phyloP scores from a whole-genome alignment of 176 grass and related monocot genomes.

The Neostapfia colusana region DNA sequence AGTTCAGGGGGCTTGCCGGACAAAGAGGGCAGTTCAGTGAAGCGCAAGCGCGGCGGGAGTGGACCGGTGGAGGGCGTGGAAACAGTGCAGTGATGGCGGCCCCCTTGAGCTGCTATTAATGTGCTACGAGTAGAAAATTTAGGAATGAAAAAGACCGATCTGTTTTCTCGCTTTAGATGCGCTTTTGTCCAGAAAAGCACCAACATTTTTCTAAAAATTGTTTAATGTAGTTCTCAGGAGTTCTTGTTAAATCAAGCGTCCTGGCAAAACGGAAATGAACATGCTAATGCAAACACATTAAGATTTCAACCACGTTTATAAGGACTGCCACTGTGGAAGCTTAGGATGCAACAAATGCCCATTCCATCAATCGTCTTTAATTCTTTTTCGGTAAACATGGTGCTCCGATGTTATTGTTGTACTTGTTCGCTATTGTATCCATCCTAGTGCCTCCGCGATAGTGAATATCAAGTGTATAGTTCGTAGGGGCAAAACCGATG shows the following conservation, averaged over 20 bases:
- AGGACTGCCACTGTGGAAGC: no score
- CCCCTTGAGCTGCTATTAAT: constrained; percentile 25
- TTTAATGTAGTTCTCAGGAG: neutral
- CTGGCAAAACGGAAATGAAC: neutral
- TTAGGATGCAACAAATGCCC: no score
- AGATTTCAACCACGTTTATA: neutral
- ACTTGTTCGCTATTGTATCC: no score
- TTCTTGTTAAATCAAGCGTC: neutral
- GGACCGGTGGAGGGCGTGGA: neutral
- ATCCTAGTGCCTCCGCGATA: no score
- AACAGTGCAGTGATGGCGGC: neutral
- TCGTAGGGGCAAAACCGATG: no score
- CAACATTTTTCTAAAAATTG: neutral
- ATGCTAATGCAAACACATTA: neutral
- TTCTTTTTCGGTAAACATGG: neutral
- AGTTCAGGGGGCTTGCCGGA: constrained; percentile 13
- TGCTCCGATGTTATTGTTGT: no score
- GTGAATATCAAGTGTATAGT: no score
- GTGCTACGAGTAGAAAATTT: constrained; percentile 38
- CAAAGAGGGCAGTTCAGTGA: neutral
- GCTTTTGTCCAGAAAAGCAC: neutral
- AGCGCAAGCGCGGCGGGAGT: neutral
- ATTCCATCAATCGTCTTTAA: neutral
- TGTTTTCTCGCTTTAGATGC: neutral
- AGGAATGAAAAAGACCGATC: constrained; percentile 48